Evolutionary conservation across 169 alveolate species (phyloP).

Genomic region (Perkinsus marinus): DNA sequence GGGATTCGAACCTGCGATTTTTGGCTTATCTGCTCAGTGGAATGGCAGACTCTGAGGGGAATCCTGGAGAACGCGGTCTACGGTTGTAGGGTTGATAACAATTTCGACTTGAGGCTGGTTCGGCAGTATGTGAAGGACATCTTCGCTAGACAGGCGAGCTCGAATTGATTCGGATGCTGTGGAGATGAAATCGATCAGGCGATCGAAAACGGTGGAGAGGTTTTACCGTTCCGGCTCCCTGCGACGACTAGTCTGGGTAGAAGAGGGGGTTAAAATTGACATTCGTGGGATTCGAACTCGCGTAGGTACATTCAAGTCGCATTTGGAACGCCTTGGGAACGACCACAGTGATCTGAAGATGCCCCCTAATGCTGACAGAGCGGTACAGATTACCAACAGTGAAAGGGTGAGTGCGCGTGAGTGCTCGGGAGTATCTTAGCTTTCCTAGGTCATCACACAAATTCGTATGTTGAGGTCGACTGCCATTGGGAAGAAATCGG

Average conservation of each 20-base stretch:
- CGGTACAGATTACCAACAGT: neutral
- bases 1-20: neutral
- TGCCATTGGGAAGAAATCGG: neutral
- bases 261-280: neutral
- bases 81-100: conserved; percentile 83
- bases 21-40: conserved; percentile 9
- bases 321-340: neutral
- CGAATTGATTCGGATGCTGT: neutral
- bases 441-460: neutral
- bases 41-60: conserved; percentile 72
- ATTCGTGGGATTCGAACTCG: neutral
- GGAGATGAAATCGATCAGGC: neutral
- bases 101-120: conserved; percentile 66
- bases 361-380: neutral
- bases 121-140: conserved; percentile 59
- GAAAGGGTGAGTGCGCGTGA: neutral
- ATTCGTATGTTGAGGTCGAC: neutral
- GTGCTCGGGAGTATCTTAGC: neutral
- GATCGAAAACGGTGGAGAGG: neutral
- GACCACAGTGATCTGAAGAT: neutral
- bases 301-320: neutral
- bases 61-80: conserved; percentile 73
- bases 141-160: conserved; percentile 21
- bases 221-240: neutral
- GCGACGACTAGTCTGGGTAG: neutral